A percentile compares a stretch with the other conserved stretches of the same genome.
Evolutionary conservation across 495 filamentous ascomycete genomes (phyloP).

Genomic region (Hypoxylon fragiforme): DNA sequence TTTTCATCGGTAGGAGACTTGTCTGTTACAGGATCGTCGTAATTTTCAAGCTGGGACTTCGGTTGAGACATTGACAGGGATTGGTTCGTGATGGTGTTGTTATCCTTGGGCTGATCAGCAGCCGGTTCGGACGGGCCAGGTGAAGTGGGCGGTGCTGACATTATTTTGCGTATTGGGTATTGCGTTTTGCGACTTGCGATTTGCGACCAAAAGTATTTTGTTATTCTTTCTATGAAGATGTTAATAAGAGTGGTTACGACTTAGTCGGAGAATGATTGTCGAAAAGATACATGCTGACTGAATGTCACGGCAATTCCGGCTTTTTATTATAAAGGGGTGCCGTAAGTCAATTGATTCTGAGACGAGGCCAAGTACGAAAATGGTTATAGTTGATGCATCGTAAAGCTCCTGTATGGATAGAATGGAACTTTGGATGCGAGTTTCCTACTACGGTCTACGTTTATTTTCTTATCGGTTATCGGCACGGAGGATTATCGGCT

Average conservation of each 20-base stretch:
- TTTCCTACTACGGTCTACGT: no score
- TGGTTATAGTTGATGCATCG: conserved; percentile 20
- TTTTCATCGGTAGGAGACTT: conserved; percentile 2
- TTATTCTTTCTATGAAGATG: conserved; percentile 20
- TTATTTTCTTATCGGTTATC: conserved; percentile 35
- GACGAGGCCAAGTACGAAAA: conserved; percentile 31
- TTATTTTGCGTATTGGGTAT: neutral
- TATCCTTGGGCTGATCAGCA: conserved; percentile 35
- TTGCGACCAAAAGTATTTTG: conserved; percentile 5
- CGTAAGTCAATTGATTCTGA: conserved; percentile 32
- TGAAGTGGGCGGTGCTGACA: conserved; percentile 30
- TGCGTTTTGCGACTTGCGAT: no score
- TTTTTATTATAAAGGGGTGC: conserved; percentile 19
- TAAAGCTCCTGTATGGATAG: conserved; percentile 16
- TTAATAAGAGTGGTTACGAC: conserved; percentile 27
- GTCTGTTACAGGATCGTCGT: conserved; percentile 5
- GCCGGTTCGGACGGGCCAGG: conserved; percentile 23
- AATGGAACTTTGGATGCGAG: conserved; percentile 19
- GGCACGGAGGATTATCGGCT: conserved; percentile 23
- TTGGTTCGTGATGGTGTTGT: conserved; percentile 1
- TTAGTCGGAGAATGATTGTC: conserved; percentile 20
- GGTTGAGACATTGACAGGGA: conserved; percentile 17
- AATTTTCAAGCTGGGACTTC: conserved; percentile 27
- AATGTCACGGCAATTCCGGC: conserved; percentile 14
- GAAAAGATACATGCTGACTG: conserved; percentile 34